These are phyloP conservation scores for Fusarium sp. DNA, from an alignment of 2,329 filamentous ascomycete genomes.

Conservation along the genomic window DNA sequence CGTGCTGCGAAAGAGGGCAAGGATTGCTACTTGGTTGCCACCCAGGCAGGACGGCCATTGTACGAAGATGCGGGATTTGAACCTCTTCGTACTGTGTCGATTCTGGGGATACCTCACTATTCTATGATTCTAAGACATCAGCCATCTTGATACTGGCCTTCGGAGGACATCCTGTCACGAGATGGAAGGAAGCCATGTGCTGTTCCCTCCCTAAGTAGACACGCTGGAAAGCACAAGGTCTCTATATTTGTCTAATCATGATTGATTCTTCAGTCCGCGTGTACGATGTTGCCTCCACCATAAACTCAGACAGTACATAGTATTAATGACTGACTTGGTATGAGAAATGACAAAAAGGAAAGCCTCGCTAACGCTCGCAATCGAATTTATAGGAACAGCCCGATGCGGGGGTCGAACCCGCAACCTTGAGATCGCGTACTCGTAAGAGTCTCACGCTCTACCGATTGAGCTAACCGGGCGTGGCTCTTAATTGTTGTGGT, in stretches of 20 bases:
- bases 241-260: too few species aligned
- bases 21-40: constrained; percentile 20
- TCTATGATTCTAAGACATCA: constrained; percentile 8
- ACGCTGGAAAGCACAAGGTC: too few species aligned
- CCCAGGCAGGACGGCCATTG: constrained; percentile 11
- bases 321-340: neutral
- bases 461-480: constrained; percentile 54
- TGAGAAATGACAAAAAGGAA: too few species aligned
- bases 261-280: too few species aligned
- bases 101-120: constrained; percentile 22
- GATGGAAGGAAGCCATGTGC: too few species aligned
- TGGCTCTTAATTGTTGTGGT: constrained; percentile 39
- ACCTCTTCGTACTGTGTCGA: constrained; percentile 1
- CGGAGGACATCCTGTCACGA: rapidly evolving
- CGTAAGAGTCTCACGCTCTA: constrained; percentile 78
- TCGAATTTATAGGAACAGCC: constrained; percentile 48
- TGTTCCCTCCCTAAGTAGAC: too few species aligned
- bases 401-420: constrained; percentile 65
- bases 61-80: constrained; percentile 16
- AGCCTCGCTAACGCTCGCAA: constrained; percentile 30
- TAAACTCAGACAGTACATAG: too few species aligned
- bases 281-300: too few species aligned
- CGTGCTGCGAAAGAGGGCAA: neutral
- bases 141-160: too few species aligned
- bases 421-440: constrained; percentile 64